Evolutionary conservation across 371 early-diverging fungal genomes (phyloP).

Genomic region (Mortierella sp.): DNA sequence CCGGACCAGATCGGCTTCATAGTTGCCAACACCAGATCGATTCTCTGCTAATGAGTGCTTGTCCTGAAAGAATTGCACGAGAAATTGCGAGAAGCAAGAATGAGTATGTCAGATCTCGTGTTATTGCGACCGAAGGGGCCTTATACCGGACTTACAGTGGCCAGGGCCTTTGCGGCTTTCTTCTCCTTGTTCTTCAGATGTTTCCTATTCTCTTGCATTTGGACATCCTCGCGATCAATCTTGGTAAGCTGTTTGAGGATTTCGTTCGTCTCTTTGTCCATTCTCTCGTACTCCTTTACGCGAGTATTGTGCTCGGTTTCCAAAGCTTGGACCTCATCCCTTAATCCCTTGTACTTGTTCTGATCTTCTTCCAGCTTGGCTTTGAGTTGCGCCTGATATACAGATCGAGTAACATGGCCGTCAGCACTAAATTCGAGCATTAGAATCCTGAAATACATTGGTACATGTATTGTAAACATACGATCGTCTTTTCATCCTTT

Average conservation of each 20-base stretch:
- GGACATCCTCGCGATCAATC: slow-evolving; percentile 84
- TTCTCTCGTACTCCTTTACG: slow-evolving; percentile 72
- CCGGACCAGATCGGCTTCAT: slow-evolving; percentile 64
- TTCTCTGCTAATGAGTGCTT: slow-evolving; percentile 59
- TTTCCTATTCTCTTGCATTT: slow-evolving; percentile 81
- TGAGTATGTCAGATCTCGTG: background rate
- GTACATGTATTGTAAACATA: slow-evolving; percentile 15
- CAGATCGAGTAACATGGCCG: background rate
- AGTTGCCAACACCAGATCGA: slow-evolving; percentile 63
- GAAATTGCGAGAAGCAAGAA: background rate
- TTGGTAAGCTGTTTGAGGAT: slow-evolving; percentile 70
- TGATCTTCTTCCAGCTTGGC: slow-evolving; percentile 68
- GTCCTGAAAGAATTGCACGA: slow-evolving; percentile 54
- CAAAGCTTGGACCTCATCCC: slow-evolving; percentile 67
- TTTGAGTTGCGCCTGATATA: slow-evolving; percentile 59
- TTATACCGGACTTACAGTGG: slow-evolving; percentile 56
- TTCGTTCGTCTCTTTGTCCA: slow-evolving; percentile 67
- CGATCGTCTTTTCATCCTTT: slow-evolving; percentile 60
- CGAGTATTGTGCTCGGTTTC: slow-evolving; percentile 62
- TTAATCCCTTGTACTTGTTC: slow-evolving; percentile 62
- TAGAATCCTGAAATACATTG: background rate
- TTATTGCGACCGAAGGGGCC: background rate
- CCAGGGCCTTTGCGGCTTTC: slow-evolving; percentile 69
- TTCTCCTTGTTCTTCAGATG: slow-evolving; percentile 81
- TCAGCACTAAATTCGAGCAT: background rate